Evolutionary conservation across 495 filamentous ascomycete species (phyloP), one percentile per base, ranked within the genome.

Genomic region (Staphylotrichum tortipilum): DNA sequence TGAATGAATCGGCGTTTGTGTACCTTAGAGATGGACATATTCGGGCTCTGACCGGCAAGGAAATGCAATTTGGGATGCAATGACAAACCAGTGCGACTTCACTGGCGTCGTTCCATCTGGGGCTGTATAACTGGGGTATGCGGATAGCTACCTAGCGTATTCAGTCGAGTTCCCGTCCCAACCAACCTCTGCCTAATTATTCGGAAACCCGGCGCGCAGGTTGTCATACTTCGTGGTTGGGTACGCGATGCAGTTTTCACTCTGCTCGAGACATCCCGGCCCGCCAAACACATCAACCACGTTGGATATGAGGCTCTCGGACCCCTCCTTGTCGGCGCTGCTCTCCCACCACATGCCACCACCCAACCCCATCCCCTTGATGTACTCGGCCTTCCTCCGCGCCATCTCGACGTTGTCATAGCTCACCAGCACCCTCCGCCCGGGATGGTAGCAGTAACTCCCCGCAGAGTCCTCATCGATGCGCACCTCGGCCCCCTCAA

Each of bases 291-390:
- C 68, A 9, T 77, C 75, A 10, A 88, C 82, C 39, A 86, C 84
- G 38, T 76, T 82, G 11, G 70, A 76, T 46, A 94, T 86, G 67
- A 92, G 55, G 60, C 86, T 89, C 41, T 80, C 75, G 4, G 73
- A 66, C 0, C 78, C 79, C 3, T 57, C 60, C 66, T 83, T 86
- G 64, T 96, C 91, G 4, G 77, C 83, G 65, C 82, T 89, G 57
- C 81, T 85, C 69, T 97, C 91, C 90, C 91, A 97, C 89, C 89
- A 96, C 90, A 96, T 97, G 12, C 75, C 86, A 17, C 91, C 89
- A 2, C 87, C 89, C 4, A 95, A 72, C 3, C 79, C 75, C 36
- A 75, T 69, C 11, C 74, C 47, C 56, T 69, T 73, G 54, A 95
- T 78, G 63, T 80, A 95, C 29, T 74, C 67, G 3, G 80, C 82